These are phyloP conservation scores for Aspergillus asperescens DNA, from an alignment of 495 filamentous ascomycete genomes.

Conservation along the genomic window DNA sequence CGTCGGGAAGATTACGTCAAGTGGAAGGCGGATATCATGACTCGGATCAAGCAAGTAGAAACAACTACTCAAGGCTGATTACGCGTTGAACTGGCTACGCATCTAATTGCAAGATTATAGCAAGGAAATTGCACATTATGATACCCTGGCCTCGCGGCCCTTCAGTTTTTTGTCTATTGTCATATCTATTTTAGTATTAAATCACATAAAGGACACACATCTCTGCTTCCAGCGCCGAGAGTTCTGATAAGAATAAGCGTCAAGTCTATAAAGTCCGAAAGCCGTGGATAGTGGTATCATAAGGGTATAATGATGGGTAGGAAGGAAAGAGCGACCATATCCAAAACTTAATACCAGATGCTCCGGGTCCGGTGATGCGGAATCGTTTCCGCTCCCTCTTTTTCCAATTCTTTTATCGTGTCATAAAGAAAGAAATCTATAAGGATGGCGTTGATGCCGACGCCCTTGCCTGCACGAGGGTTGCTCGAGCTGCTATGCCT, in stretches of 20 bases:
- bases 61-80: constrained; percentile 3
- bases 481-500: constrained; percentile 10
- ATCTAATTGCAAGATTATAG: background rate
- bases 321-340: background rate
- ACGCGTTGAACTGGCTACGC: background rate
- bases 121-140: background rate
- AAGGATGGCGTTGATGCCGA: constrained; percentile 73
- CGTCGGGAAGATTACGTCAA: constrained; percentile 59
- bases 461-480: constrained; percentile 15
- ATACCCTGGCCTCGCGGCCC: constrained; percentile 9
- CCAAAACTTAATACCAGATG: constrained; percentile 91
- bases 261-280: constrained; percentile 10
- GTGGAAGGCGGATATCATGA: constrained; percentile 69
- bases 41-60: constrained; percentile 26
- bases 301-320: constrained; percentile 8
- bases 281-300: background rate
- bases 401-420: constrained; percentile 77
- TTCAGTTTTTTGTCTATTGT: background rate
- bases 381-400: constrained; percentile 51
- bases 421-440: constrained; percentile 98
- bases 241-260: background rate
- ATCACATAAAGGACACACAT: background rate
- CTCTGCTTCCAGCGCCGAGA: constrained; percentile 13
- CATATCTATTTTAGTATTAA: background rate
- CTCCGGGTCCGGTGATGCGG: constrained; percentile 92